Percentiles rank a stretch among this genome's conserved stretches.
Conservation (phyloP, 2,329 filamentous ascomycete species). For the Aschersonia sp. region DNA sequence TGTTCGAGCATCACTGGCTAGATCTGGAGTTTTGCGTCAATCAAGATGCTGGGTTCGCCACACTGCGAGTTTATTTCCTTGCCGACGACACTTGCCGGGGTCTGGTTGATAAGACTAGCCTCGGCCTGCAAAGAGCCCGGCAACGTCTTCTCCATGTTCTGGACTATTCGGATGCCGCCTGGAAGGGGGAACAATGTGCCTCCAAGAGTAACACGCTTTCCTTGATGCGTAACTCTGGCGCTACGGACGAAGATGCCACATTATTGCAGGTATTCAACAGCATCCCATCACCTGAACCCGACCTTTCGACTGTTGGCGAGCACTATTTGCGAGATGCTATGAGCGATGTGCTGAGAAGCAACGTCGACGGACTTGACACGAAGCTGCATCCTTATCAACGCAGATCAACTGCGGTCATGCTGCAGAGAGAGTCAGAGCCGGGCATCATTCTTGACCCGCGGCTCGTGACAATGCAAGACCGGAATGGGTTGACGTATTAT, state of each 20-base stretch:
- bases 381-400: slow-evolving; percentile 65
- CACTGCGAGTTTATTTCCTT: slow-evolving; percentile 44
- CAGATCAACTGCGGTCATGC: slow-evolving; percentile 67
- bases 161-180: slow-evolving; percentile 39
- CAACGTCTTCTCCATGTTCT: slow-evolving; percentile 33
- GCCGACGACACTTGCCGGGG: slow-evolving; percentile 49
- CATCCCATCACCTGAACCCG: slow-evolving; percentile 52
- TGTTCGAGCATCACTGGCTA: slow-evolving; percentile 27
- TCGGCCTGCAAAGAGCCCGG: slow-evolving; percentile 28
- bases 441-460: slow-evolving; percentile 58
- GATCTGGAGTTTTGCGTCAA: slow-evolving; percentile 23
- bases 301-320: slow-evolving; percentile 31
- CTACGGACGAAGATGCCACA: slow-evolving; percentile 30
- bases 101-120: slow-evolving; percentile 32
- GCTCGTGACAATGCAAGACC: slow-evolving; percentile 44
- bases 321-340: slow-evolving; percentile 37
- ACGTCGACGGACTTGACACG: slow-evolving; percentile 45
- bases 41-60: slow-evolving; percentile 8
- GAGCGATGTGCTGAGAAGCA: slow-evolving; percentile 36
- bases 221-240: not conserved
- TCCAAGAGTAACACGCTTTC: not conserved
- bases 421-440: slow-evolving; percentile 61
- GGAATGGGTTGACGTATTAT: slow-evolving; percentile 50
- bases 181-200: slow-evolving; percentile 28
- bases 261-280: slow-evolving; percentile 61